Conservation (phyloP, 192 early-diverging fungal genomes). For the Pecoramyces ruminantium region DNA sequence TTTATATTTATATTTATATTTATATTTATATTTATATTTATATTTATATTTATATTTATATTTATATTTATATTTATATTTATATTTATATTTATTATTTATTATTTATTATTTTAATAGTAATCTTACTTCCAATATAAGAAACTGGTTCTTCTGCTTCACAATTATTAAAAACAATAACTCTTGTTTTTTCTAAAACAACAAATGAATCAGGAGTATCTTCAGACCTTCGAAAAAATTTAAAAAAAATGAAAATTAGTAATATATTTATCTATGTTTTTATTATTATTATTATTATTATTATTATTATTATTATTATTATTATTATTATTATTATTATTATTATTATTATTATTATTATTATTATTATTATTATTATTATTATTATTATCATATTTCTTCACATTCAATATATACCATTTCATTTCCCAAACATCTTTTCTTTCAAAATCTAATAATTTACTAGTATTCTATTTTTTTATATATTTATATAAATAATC, state of each 20-base stretch:
- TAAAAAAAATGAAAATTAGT: too few species aligned
- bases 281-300: too few species aligned
- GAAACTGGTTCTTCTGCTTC: slow-evolving; percentile 37
- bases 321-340: too few species aligned
- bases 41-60: background rate
- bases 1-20: background rate
- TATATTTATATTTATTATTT: background rate
- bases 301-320: too few species aligned
- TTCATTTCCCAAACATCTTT: slow-evolving; percentile 41
- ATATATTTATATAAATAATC: too few species aligned
- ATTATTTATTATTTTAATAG: background rate
- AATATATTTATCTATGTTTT: too few species aligned
- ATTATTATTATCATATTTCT: background rate
- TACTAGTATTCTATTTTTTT: background rate
- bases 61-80: background rate
- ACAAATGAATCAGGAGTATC: slow-evolving; percentile 37
- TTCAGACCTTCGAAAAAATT: slow-evolving; percentile 15
- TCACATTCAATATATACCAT: slow-evolving; percentile 12
- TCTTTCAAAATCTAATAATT: slow-evolving; percentile 27
- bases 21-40: background rate
- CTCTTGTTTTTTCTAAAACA: slow-evolving; percentile 35
- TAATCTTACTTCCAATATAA: slow-evolving; percentile 23
- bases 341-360: background rate
- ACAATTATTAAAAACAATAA: slow-evolving; percentile 34
- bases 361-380: background rate